Evolutionary conservation across 164 flowering plant genomes (phyloP).

Genomic region (Piper betle): DNA sequence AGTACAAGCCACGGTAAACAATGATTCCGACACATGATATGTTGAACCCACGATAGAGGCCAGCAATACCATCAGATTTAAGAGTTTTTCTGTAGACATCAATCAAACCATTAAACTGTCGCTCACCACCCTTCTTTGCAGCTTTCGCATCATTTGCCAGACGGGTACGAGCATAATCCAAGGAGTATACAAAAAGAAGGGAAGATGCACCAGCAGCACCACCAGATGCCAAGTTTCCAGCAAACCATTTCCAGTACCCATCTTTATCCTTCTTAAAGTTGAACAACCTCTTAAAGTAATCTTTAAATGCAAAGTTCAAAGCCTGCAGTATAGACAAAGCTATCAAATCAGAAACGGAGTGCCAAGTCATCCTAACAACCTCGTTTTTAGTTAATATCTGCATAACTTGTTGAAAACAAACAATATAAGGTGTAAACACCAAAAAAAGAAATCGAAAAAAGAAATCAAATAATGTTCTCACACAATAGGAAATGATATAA

Average conservation of each 20-base stretch:
- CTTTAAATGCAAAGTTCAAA: constrained; percentile 87
- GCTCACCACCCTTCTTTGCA: constrained; percentile 72
- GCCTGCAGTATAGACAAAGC: constrained; percentile 29
- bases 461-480: too few species aligned
- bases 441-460: too few species aligned
- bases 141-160: constrained; percentile 79
- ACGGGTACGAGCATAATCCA: constrained; percentile 77
- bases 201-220: constrained; percentile 92
- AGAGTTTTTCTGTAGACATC: constrained; percentile 75
- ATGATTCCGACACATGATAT: constrained; percentile 74
- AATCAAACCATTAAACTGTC: constrained; percentile 71
- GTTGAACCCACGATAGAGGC: constrained; percentile 87
- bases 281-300: constrained; percentile 75
- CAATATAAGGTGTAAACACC: too few species aligned
- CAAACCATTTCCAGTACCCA: constrained; percentile 84
- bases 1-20: constrained; percentile 75
- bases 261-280: constrained; percentile 80
- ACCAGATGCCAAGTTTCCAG: constrained; percentile 81
- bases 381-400: too few species aligned
- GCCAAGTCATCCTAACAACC: too few species aligned
- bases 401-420: too few species aligned
- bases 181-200: constrained; percentile 62
- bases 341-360: too few species aligned
- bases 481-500: too few species aligned
- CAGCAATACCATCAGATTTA: constrained; percentile 69